Evolutionary conservation across 2,329 filamentous ascomycete species (phyloP).

Genomic region (Metarhizium brunneum): DNA sequence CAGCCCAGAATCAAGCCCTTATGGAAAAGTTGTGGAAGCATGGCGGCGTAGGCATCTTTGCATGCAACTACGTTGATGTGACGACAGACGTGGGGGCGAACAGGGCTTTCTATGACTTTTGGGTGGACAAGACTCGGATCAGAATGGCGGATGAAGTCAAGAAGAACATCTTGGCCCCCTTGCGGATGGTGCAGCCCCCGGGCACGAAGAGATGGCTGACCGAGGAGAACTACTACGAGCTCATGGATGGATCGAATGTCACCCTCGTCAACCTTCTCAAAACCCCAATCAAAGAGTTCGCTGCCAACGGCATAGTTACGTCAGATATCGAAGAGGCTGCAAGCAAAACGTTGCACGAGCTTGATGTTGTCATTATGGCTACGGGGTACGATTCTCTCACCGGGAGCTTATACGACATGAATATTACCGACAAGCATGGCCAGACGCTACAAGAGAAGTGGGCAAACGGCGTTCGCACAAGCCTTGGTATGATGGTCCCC

Average conservation of each 20-base stretch:
- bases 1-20: neutral
- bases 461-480: conserved; percentile 10
- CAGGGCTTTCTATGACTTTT: neutral
- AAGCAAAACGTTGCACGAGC: neutral
- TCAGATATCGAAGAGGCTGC: neutral
- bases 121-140: neutral
- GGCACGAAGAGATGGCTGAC: neutral
- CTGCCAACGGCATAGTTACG: neutral
- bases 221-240: neutral
- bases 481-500: conserved; percentile 14
- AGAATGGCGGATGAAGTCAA: neutral
- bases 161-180: neutral
- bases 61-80: neutral
- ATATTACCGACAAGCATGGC: conserved; percentile 11
- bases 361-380: conserved; percentile 6
- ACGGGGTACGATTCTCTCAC: conserved; percentile 15
- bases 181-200: neutral
- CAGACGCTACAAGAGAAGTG: conserved; percentile 8
- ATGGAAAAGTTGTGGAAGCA: neutral
- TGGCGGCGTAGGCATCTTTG: neutral
- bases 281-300: neutral
- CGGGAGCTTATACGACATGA: conserved; percentile 13
- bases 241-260: neutral
- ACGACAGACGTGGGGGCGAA: neutral
- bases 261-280: neutral